Conservation (phyloP, 2,329 filamentous ascomycete genomes). For the Phialocephala sp. region DNA sequence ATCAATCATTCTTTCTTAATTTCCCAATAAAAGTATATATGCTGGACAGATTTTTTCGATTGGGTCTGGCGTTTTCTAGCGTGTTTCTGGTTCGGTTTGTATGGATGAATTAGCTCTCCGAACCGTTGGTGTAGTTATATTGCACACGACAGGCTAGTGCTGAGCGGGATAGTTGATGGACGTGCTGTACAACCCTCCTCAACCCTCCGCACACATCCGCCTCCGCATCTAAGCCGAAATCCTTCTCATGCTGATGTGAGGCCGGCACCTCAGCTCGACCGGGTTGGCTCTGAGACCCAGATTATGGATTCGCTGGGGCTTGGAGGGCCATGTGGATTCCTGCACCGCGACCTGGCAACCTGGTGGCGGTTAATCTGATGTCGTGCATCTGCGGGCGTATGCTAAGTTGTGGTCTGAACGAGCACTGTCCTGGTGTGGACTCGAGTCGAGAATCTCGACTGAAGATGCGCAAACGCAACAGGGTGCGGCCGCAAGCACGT, state of each 20-base stretch:
- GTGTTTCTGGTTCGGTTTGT: not conserved
- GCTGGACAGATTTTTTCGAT: not conserved
- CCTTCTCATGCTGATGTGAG: slow-evolving; percentile 1
- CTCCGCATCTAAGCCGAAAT: not conserved
- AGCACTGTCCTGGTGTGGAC: not conserved
- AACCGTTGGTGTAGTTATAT: not conserved
- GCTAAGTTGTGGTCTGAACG: not conserved
- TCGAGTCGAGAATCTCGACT: not conserved
- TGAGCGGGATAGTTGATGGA: not conserved
- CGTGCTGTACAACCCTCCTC: not conserved
- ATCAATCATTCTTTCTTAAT: slow-evolving; percentile 37
- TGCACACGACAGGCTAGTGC: not conserved
- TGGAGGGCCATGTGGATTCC: no score
- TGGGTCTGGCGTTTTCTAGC: not conserved
- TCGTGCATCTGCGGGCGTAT: not conserved
- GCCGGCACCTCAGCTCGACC: not conserved
- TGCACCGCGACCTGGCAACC: no score
- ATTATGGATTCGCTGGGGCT: no score
- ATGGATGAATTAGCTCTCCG: not conserved
- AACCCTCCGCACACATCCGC: not conserved
- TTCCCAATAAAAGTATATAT: not conserved
- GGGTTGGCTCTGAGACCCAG: no score
- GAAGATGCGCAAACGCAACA: not conserved
- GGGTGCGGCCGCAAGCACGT: not conserved
- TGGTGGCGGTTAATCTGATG: no score